A percentile compares a stretch with the other conserved stretches of the same genome.
These are phyloP conservation scores for Wickerhamomyces canadensis DNA, from an alignment of 805 yeast species.

Conservation along the genomic window DNA sequence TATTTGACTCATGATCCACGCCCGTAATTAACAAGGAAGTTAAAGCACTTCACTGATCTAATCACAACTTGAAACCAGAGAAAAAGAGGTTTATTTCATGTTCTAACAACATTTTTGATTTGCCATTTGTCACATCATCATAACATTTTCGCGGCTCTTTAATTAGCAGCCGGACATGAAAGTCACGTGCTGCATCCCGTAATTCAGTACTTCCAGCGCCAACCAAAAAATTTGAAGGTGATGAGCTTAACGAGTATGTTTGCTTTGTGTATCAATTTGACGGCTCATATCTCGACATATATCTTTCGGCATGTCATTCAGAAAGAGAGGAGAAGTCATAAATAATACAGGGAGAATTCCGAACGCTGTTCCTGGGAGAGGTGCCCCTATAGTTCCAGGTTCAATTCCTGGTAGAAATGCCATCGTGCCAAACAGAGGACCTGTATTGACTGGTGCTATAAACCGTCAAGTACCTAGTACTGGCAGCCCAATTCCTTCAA, in stretches of 20 bases:
- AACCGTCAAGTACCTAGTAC: background rate
- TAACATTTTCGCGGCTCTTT: background rate
- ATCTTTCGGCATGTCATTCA: slow-evolving; percentile 42
- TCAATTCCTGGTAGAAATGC: slow-evolving; percentile 12
- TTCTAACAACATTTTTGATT: no score
- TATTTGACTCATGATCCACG: slow-evolving; percentile 12
- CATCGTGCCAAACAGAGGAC: slow-evolving; percentile 6
- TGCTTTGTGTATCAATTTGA: no score
- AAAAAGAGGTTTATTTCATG: no score
- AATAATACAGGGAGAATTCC: slow-evolving; percentile 13
- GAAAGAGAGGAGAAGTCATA: slow-evolving; percentile 51
- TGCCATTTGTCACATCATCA: background rate
- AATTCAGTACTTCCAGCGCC: no score
- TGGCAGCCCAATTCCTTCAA: slow-evolving; percentile 1
- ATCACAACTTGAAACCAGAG: no score
- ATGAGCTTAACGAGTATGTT: no score
- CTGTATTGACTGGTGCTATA: slow-evolving; percentile 3
- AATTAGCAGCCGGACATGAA: no score
- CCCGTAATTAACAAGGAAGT: no score
- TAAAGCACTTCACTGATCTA: no score
- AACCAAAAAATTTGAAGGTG: no score
- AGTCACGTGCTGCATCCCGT: slow-evolving; percentile 1
- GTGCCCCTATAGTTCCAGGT: slow-evolving; percentile 5
- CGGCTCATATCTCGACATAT: background rate
- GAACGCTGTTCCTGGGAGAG: slow-evolving; percentile 14